These are phyloP conservation scores for Kwoniella pini DNA, from an alignment of 768 basidiomycete species.

Conservation along the genomic window DNA sequence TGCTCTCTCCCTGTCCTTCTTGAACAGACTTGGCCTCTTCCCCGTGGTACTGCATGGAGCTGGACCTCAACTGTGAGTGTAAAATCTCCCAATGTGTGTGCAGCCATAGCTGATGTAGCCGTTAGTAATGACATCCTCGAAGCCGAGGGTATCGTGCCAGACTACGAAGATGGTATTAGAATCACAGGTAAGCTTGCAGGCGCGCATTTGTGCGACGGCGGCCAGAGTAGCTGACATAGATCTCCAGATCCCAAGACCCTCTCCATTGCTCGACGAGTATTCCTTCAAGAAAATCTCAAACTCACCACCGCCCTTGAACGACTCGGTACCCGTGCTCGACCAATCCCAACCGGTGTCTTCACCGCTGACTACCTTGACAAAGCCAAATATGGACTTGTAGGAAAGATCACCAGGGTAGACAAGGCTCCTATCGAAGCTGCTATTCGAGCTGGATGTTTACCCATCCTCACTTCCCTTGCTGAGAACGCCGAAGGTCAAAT, in stretches of 20 bases:
- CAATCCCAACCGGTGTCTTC: constrained; percentile 97
- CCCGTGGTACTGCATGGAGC: constrained; percentile 96
- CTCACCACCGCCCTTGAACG: constrained; percentile 89
- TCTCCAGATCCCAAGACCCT: constrained; percentile 86
- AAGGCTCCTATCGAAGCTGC: constrained; percentile 96
- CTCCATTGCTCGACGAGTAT: constrained; percentile 89
- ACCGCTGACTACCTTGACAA: constrained; percentile 94
- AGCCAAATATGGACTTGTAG: constrained; percentile 91
- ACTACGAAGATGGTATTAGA: constrained; percentile 96
- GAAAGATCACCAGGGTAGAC: constrained; percentile 90
- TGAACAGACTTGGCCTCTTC: constrained; percentile 96
- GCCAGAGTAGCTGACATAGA: neutral
- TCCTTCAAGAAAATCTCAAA: constrained; percentile 95
- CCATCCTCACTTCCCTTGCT: constrained; percentile 91
- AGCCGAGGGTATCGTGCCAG: constrained; percentile 85
- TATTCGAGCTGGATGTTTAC: constrained; percentile 92
- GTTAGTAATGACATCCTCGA: constrained; percentile 82
- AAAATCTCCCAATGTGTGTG: neutral
- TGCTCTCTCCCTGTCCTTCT: constrained; percentile 90
- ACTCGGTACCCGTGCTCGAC: constrained; percentile 93
- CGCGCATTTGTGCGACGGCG: neutral
- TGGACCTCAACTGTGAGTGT: constrained; percentile 69
- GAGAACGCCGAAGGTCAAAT: constrained; percentile 97
- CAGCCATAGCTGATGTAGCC: neutral
- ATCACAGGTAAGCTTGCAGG: constrained; percentile 71